A percentile compares a stretch with the other conserved stretches of the same genome.
Conservation (phyloP, 1,284 basidiomycete genomes). For the Blastosporella zonata region DNA sequence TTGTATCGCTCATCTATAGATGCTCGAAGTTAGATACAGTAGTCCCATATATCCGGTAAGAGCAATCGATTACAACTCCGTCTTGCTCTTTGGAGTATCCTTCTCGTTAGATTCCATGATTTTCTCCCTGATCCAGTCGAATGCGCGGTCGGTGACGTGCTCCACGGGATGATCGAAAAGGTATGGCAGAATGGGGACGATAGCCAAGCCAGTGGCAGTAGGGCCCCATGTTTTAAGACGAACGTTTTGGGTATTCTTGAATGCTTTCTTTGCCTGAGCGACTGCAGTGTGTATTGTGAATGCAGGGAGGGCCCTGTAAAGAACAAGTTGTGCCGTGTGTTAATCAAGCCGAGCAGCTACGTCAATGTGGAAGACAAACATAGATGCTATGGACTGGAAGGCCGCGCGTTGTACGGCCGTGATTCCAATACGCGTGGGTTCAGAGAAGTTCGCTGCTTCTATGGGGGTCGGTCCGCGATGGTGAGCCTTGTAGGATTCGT, state of each 20-base stretch:
- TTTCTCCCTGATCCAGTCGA: constrained; percentile 63
- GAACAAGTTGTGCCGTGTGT: constrained; percentile 1
- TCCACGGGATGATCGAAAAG: constrained; percentile 86
- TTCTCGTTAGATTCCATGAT: constrained; percentile 35
- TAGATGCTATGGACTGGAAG: constrained; percentile 89
- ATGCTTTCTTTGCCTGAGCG: constrained; percentile 73
- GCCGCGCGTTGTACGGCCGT: constrained; percentile 74
- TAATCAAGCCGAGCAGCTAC: constrained; percentile 3
- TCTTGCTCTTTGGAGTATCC: constrained; percentile 25
- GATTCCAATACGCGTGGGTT: constrained; percentile 69
- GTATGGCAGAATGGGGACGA: constrained; percentile 80
- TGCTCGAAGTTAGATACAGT: not conserved
- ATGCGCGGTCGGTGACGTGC: constrained; percentile 57
- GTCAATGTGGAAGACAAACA: constrained; percentile 42
- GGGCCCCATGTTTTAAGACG: constrained; percentile 79
- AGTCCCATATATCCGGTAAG: not conserved
- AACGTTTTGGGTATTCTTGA: constrained; percentile 61
- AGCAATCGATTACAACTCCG: constrained; percentile 22
- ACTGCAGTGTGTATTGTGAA: constrained; percentile 88
- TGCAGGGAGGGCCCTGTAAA: constrained; percentile 66
- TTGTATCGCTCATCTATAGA: not conserved
- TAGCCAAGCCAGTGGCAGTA: constrained; percentile 73
- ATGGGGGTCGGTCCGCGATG: constrained; percentile 68
- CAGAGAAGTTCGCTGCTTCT: constrained; percentile 77
- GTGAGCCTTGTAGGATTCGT: constrained; percentile 87